Evolutionary conservation across 2,329 filamentous ascomycete species (phyloP), one percentile per base, ranked within the genome.

Genomic region (Beauveria varroae): DNA sequence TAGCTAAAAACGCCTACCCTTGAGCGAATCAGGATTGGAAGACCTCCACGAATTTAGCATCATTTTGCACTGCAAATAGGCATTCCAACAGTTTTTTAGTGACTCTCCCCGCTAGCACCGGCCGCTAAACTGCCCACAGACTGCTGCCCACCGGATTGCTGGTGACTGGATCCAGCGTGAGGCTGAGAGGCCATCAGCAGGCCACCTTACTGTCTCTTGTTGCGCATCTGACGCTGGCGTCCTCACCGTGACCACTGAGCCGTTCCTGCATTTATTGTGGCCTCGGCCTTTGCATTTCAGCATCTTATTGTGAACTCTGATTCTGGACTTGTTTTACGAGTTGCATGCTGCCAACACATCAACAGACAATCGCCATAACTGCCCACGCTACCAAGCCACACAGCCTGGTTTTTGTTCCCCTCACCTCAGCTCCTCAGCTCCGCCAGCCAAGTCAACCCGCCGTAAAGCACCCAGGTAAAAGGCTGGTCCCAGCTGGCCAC

Each of bases 171-270:
- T 26, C 51, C 44, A 66, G 65, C 64, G 66, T 67, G 73, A 77
- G 73, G 73, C 74, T 76, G 73, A 75, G 73, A 71, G 69, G 57
- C 69, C 69, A 75, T 76, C 74, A 76, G 74, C 74, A 76, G 75
- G 73, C 68, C 68, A 66, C 63, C 62, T 61, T 64, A 65, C 65
- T 69, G 70, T 68, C 63, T 65, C 65, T 63, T 64, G 63, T 64
- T 65, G 65, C 64, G 58, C 65, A 67, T 61, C 55, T 62, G 61
- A 62, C 61, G 49, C 55, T 62, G 55, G 55, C 50, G 49, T 41
- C 47, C 24, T 46, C 41, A 20, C 40, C 53, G 60, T 62, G 60
- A 62, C 60, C 60, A 28, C 28, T 50, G 53, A 52, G 26, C 26
- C 53, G 64, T 66, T 67, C 65, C 67, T 69, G 68, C 68, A 70